These are phyloP conservation scores for Henningerozyma blattae DNA, from an alignment of 805 yeast species.

Conservation along the genomic window DNA sequence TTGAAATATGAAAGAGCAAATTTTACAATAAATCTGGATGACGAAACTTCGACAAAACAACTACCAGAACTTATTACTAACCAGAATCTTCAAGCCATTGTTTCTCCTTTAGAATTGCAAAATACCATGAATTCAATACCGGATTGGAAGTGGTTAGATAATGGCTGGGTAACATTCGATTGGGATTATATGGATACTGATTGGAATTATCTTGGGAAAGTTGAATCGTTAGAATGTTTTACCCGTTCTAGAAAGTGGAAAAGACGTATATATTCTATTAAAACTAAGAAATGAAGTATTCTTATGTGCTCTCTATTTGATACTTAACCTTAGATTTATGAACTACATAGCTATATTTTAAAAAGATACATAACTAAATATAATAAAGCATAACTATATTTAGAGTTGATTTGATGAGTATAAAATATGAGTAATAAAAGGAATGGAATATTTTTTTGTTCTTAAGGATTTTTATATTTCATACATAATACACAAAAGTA, in stretches of 20 bases:
- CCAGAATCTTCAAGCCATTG: too few species aligned
- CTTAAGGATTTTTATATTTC: background rate
- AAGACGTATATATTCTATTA: conserved; percentile 12
- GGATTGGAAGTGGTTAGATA: conserved; percentile 20
- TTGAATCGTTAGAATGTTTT: conserved; percentile 16
- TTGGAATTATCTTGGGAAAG: conserved; percentile 15
- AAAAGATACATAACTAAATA: too few species aligned
- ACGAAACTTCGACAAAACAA: background rate
- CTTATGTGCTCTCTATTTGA: too few species aligned
- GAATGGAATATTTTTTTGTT: too few species aligned
- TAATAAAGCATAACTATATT: too few species aligned
- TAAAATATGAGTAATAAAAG: background rate
- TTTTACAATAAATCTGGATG: conserved; percentile 6
- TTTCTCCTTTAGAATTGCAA: conserved; percentile 14
- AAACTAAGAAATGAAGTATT: background rate
- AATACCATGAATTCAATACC: conserved; percentile 5
- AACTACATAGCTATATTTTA: too few species aligned
- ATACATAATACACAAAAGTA: too few species aligned
- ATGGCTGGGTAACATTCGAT: conserved; percentile 13
- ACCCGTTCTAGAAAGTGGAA: conserved; percentile 19
- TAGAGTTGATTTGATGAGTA: too few species aligned
- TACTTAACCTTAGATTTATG: too few species aligned
- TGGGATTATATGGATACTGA: conserved; percentile 19
- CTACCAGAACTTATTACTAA: conserved; percentile 2
- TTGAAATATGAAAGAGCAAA: conserved; percentile 15